Evolutionary conservation across 257 asterid species (phyloP), one percentile per base, ranked within the genome.

Genomic region (Fraxinus cuspidata): DNA sequence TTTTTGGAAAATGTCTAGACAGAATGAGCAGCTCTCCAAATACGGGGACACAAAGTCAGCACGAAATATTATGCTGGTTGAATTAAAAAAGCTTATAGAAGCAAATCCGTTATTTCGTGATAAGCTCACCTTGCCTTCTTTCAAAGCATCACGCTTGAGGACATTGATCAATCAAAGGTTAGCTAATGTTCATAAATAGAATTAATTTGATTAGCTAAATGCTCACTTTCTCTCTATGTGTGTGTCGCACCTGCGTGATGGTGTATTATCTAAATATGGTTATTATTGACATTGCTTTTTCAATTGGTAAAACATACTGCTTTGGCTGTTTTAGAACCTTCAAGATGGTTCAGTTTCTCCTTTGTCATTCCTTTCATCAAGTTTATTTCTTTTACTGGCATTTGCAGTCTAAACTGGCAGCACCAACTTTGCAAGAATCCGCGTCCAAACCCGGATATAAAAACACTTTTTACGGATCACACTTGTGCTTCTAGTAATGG

Each of bases 381-480:
- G 70, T 63, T 75, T 29, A 44, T 81, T 37, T 38, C 44, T 34
- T 81, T 69, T 74, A 64, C 73, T 77, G 80, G 79, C 70, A 21
- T 76, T 85, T 88, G 77, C 91, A 94, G 97, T 83, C 92, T 94
- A 72, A 94, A 94, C 84, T 94, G 98, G 97, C 98, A 94, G 85
- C 98, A 94, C 80, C 98, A 94, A 79, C 97, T 94, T 73, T 94
- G 98, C 88, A 94, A 94, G 93, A 94, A 92, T 77, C 98, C 98
- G 49, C 96, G 96, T 23, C 91, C 97, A 67, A 94, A 92, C 75
- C 98, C 97, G 69, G 98, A 94, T 84, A 94, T 94, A 79, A 92
- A 94, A 87, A 94, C 98, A 69, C 92, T 92, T 71, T 92, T 94
- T 83, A 86, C 89, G 9, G 97, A 94, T 84, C 98, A 94, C 82